Base-by-base conservation (phyloP, 805 yeast genomes). In the Cyberlindnera meyerae region DNA sequence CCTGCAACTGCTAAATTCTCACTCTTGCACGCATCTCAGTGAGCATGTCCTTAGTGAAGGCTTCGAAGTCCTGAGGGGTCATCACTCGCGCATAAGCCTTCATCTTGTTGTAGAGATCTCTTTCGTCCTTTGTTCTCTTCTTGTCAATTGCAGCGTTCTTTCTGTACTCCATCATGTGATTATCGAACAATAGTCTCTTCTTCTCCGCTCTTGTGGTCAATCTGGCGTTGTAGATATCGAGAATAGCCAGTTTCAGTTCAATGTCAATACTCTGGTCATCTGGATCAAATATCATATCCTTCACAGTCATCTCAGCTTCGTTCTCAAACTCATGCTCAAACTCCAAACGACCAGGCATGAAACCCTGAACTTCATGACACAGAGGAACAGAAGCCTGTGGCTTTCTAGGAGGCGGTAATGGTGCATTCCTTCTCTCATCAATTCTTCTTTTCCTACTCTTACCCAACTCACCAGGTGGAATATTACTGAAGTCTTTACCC, bases 281-380 rank as follows among this genome's bases (percentile, higher is more conserved):
- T 0, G 90, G 85, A 51, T 93, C 97, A 54, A 94, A 93, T 2
- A 82, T 74, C 95, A 93, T 86, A 57, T 93, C 98, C 55, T 93
- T 93, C 14, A 93, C 86, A 0, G 93, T 80, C 38, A 82, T 70
- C 61, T 93, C 99, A 0, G 98, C 97, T 38, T 93, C 99, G 52
- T 93, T 93, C 57, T 93, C 98, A 27, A 84, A 88, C 58, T 93
- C 99, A 41, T 82, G 86, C 53, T 93, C 99, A 59, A 93, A 93
- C 60, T 93, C 99, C 43, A 93, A 66, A 54, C 99, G 77, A 29
- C 97, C 99, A 27, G 99, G 99, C 99, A 93, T 93, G 58, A 80
- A 93, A 3, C 96, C 97, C 59, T 93, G 97, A 43, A 93, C 77
- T 53, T 94, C 97, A 55, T 94, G 97, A 63, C 97, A 89, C 39